Base-by-base conservation (phyloP, 78 protist genomes). In the Dictyostelium citrinum region DNA sequence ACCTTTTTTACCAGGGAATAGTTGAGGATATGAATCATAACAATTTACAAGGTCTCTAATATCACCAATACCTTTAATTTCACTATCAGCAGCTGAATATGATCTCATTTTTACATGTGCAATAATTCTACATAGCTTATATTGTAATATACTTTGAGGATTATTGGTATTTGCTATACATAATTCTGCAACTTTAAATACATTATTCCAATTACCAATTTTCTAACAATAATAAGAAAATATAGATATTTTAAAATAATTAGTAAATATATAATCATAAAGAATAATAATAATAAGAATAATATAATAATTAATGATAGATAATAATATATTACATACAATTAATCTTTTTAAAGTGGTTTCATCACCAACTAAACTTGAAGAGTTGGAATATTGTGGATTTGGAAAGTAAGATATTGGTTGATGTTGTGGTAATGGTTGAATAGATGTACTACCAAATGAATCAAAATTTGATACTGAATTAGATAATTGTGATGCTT, bases 151-250 rank as follows among this genome's bases (percentile, higher is more conserved):
- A n/a, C 58, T 61, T 46, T 43, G 70, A 33, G 84, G 93, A n/a
- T 88, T 88, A 33, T 78, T 88, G 67, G 93, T 79, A 49, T n/a
- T 67, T 43, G 93, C 83, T 22, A 88, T 88, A 49, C 93, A 88
- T 72, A 88, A 20, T 33, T 88, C 93, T 67, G 93, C 93, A 20
- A 88, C 93, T 49, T 78, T 88, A 49, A 88, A 88, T 46, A 88
- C 85, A 46, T 78, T 88, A 67, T 88, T 88, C 93, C 93, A 88
- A 68, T 88, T 88, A 8, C 93, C 93, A 33, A 72, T 20, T 88
- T 78, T 88, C 93, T n/a, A n/a, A n/a, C n/a, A n/a, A n/a, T n/a
- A n/a, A n/a, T n/a, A n/a, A n/a, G n/a, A n/a, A n/a, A n/a, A 39
- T 39, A 39, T 39, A 39, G 5, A 39, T 39, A 39, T 39, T 5